Base-by-base conservation (phyloP, 176 grass and related monocot species). In the Oryza nivara region DNA sequence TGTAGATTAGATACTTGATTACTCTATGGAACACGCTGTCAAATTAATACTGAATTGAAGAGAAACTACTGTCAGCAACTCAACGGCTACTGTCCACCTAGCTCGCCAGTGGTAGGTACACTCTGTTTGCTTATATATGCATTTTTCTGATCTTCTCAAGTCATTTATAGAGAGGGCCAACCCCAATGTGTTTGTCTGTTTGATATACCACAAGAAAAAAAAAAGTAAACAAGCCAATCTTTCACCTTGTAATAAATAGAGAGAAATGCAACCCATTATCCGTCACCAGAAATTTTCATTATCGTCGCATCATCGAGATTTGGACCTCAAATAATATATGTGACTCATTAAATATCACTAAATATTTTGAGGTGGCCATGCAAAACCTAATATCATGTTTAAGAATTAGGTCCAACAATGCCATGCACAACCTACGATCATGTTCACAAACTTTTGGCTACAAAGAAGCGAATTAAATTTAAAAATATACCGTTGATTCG, bases 41-140 rank as follows among this genome's bases (percentile, higher is more conserved):
- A 63, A 23, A 23, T 14, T 2, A 41, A 68, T 52, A 46, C 16
- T 49, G 6, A 38, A 51, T 23, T 20, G 12, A 74, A n/a, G 68
- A 41, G 16, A 52, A 61, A 63, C 20, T 3, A 7, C 0, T 52
- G 63, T 28, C 44, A 67, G 61, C 2, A 67, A 28, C 82, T 41
- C 72, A 75, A 84, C 70, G 81, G 80, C 70, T 48, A 73, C 5
- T 47, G 54, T 19, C 15, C 0, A 17, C 16, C 14, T 40, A 41
- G 40, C 13, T 32, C 1, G 4, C 35, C 35, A 35, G 4, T 35
- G 35, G 35, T 40, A n/a, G 48, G 52, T 58, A 58, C 17, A 58
- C 17, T 54, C 51, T 14, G 43, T 44, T 15, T 58, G 16, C 17
- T 58, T 58, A 58, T 5, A 20, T 23, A 23, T 23, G 58, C n/a